Base-by-base conservation (phyloP, 352 stramenopile genomes). In the Pythium aquatile region DNA sequence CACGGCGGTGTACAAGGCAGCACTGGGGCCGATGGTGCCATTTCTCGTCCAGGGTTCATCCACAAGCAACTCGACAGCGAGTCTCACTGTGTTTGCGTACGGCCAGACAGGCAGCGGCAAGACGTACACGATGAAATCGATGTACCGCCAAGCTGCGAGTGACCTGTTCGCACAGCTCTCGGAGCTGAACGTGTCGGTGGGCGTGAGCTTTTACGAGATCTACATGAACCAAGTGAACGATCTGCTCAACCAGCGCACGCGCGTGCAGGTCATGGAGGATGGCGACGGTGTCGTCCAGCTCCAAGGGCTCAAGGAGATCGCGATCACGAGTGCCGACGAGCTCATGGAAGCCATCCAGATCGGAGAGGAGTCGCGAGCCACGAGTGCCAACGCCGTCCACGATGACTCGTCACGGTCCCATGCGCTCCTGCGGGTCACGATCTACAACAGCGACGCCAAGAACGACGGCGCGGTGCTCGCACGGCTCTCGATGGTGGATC, bases 141-240 rank as follows among this genome's bases (percentile, higher is more conserved):
- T 93, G 28, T 91, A 88, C 58, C 76, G 77, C 6, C 76, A 90
- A 55, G 79, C 78, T 13, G 76, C 81, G 1, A 58, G 61, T 3
- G 85, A 91, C 57, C 68, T 93, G 14, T 93, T 93, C 53, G 67
- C 66, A 4, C 72, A 76, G 9, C 66, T 88, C 26, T 20, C 28
- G 5, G 14, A 7, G 47, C 28, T 28, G 17, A 13, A 74, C 26
- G 77, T 98, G 42, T 70, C 57, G 9, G 87, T 98, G 5, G 77
- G 83, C 35, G 88, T 97, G 39, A 97, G 88, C 37, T 96, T 98
- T 42, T 99, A 98, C 79, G 96, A 99, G 78, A 98, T 99, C 59
- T 98, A 99, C 74, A 96, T 96, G 55, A 97, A 97, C 72, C 93
- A 94, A 58, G 80, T 98, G 14, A 97, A 97, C 65, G 96, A 98